A percentile compares a stretch with the other conserved stretches of the same genome.
Conservation (phyloP, 2,329 filamentous ascomycete genomes). For the Leptoxyphium fumago region DNA sequence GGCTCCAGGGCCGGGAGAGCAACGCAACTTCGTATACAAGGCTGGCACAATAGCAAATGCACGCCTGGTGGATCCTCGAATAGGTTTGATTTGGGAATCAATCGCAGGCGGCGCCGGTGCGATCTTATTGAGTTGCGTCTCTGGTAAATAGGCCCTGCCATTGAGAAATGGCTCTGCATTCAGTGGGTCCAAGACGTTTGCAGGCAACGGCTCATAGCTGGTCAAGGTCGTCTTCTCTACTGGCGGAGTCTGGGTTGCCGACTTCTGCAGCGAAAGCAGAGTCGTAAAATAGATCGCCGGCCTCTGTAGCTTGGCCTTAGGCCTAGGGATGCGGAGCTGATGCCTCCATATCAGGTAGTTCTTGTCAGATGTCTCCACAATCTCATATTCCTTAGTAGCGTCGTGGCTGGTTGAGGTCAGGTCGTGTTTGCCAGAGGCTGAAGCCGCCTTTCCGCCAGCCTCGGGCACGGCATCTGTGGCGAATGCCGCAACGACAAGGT, state of each 20-base stretch:
- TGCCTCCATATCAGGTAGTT: constrained; percentile 17
- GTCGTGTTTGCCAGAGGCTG: constrained; percentile 18
- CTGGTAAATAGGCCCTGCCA: constrained; percentile 47
- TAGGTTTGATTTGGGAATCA: constrained; percentile 46
- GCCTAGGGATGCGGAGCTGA: constrained; percentile 16
- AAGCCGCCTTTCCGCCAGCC: constrained; percentile 12
- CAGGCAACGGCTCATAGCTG: constrained; percentile 51
- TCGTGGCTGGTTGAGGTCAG: constrained; percentile 8
- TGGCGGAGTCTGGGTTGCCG: constrained; percentile 27
- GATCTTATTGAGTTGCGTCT: constrained; percentile 59
- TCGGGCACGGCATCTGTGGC: constrained; percentile 20
- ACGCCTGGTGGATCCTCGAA: constrained; percentile 49
- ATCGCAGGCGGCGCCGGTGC: constrained; percentile 48
- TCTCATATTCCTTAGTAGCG: constrained; percentile 5
- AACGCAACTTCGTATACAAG: constrained; percentile 58
- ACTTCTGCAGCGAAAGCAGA: constrained; percentile 7
- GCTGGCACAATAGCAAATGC: constrained; percentile 52
- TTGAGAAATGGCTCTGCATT: constrained; percentile 49
- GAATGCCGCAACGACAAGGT: constrained; percentile 16
- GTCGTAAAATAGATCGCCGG: constrained; percentile 50
- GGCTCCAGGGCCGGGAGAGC: constrained; percentile 42
- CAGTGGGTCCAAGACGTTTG: constrained; percentile 67
- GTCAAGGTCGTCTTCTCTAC: constrained; percentile 49
- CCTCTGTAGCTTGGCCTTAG: constrained; percentile 47
- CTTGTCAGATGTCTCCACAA: constrained; percentile 9